Percentiles rank a stretch among this genome's conserved stretches.
phyloP scores from a whole-genome alignment of 2,329 filamentous ascomycete genomes.

The Colletotrichum endophyticum region DNA sequence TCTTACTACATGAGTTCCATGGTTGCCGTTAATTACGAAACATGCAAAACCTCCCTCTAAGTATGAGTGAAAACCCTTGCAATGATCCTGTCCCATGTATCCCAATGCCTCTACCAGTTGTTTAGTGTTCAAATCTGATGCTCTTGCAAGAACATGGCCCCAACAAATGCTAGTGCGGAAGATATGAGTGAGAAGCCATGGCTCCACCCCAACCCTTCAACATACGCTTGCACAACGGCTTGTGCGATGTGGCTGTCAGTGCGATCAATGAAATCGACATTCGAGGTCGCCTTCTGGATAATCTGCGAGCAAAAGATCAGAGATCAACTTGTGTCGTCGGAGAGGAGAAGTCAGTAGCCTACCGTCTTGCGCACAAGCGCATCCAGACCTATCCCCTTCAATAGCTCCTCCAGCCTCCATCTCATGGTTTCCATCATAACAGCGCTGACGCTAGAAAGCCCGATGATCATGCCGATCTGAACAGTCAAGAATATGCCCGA shows the following conservation, averaged over 20 bases:
- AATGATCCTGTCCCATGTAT: background rate
- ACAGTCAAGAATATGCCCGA: slow-evolving; percentile 44
- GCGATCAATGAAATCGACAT: slow-evolving; percentile 34
- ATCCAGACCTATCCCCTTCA: slow-evolving; percentile 18
- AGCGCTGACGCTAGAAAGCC: slow-evolving; percentile 42
- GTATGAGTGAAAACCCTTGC: background rate
- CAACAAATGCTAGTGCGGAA: slow-evolving; percentile 27
- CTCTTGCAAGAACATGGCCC: slow-evolving; percentile 31
- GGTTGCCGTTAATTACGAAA: background rate
- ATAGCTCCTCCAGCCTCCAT: slow-evolving; percentile 17
- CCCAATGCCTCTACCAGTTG: background rate
- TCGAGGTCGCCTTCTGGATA: slow-evolving; percentile 33
- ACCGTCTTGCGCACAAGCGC: slow-evolving; percentile 15
- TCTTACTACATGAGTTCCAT: background rate
- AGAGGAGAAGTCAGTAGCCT: background rate
- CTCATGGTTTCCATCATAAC: slow-evolving; percentile 29
- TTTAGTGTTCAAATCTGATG: slow-evolving; percentile 17
- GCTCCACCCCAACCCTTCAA: slow-evolving; percentile 37
- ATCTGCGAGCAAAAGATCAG: slow-evolving; percentile 26
- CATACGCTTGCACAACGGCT: slow-evolving; percentile 36
- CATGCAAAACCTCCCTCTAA: background rate
- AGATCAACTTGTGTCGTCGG: background rate
- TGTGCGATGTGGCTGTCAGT: slow-evolving; percentile 26
- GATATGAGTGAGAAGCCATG: slow-evolving; percentile 36
- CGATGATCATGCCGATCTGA: slow-evolving; percentile 41